phyloP scores from a whole-genome alignment of 2,329 filamentous ascomycete species.

The Pleomassaria siparia region DNA sequence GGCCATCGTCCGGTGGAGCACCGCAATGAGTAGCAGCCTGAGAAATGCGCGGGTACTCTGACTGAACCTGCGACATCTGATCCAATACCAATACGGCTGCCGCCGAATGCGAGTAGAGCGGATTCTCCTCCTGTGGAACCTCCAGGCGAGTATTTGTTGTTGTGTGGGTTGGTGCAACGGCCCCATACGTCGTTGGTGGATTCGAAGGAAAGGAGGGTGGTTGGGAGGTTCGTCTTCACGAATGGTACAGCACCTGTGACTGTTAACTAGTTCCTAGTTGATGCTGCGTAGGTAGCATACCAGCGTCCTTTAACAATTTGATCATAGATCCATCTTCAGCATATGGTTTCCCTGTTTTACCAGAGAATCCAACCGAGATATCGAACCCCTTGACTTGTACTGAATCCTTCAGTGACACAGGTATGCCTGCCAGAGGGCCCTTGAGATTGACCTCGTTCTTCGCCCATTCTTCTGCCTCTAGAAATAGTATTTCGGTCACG shows the following conservation, averaged over 20 bases:
- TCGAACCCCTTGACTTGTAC: conserved; percentile 83
- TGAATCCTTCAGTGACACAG: conserved; percentile 77
- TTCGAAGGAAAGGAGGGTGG: conserved; percentile 85
- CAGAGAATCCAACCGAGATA: conserved; percentile 76
- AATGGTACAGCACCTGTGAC: conserved; percentile 76
- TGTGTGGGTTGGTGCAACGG: conserved; percentile 78
- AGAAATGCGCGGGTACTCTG: conserved; percentile 82
- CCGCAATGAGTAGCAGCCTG: conserved; percentile 81
- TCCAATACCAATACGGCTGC: conserved; percentile 83
- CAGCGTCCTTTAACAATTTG: conserved; percentile 78
- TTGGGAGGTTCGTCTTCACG: conserved; percentile 88
- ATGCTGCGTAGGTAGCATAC: conserved; percentile 25
- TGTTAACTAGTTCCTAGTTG: conserved; percentile 6
- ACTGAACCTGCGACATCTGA: conserved; percentile 91
- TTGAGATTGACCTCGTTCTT: conserved; percentile 66
- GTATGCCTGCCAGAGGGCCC: conserved; percentile 83
- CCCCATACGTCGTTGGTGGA: conserved; percentile 82
- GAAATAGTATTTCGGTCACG: conserved; percentile 81
- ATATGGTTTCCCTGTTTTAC: conserved; percentile 67
- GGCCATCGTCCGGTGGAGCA: conserved; percentile 92
- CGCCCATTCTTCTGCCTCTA: conserved; percentile 73
- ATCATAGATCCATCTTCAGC: conserved; percentile 71
- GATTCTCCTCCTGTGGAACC: conserved; percentile 86
- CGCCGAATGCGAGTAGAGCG: conserved; percentile 77
- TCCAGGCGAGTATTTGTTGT: conserved; percentile 79